Evolutionary conservation across 441 rosid species (phyloP), one percentile per base, ranked within the genome.

Genomic region (Erodium texanum): DNA sequence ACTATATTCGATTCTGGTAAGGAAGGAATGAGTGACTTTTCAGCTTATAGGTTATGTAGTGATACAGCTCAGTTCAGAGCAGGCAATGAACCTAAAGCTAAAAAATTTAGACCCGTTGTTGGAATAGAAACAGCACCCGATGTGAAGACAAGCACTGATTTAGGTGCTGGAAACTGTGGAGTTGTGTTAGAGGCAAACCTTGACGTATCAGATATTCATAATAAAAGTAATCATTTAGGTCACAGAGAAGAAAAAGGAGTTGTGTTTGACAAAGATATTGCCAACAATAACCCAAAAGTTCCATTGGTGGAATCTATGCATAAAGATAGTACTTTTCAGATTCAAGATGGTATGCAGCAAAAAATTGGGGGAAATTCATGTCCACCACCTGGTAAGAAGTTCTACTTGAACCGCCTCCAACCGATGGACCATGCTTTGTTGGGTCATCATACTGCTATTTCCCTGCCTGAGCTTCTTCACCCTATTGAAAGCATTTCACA

Each of bases 381-480:
- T 64, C 74, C 65, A 27, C 67, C 81, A 56, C 81, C 84, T 22
- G 92, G 91, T 79, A 87, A 86, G 88, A 87, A 82, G 70, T 86
- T 89, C 77, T 87, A 82, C 80, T 74, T 90, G 69, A 93, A 90
- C 67, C 93, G 84, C 48, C 97, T 90, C 72, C 82, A 84, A 14
- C 78, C 68, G 70, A 75, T 77, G 77, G 85, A 85, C 65, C 70
- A 71, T 38, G 74, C 50, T 64, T 78, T 87, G 69, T 59, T 64
- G 9, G 71, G 72, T 71, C 66, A 66, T 74, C 74, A 78, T 66
- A 75, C 82, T 64, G 78, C 71, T 70, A 76, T 89, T 77, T 89
- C 97, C 56, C 80, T 93, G 76, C 84, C 82, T 27, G 97, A 89
- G 75, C 96, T 93, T 82, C 83, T 93, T 65, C 64, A 82, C 76